Evolutionary conservation across 768 basidiomycete genomes (phyloP).

Genomic region (Boletus pseudopeckii): DNA sequence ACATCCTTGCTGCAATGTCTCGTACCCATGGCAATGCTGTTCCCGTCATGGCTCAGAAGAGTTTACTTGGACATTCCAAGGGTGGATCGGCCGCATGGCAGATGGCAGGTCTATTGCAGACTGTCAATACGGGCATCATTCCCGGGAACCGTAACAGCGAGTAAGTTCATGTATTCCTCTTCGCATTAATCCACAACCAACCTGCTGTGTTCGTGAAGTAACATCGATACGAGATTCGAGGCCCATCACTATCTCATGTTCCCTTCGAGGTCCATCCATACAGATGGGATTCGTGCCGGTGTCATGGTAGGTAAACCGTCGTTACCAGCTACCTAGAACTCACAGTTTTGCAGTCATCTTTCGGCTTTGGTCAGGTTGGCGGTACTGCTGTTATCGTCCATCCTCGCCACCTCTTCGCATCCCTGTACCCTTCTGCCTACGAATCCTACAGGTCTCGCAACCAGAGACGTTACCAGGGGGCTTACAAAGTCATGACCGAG

Average conservation of each 20-base stretch:
- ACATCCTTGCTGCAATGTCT: conserved; percentile 82
- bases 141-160: conserved; percentile 97
- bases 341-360: conserved; percentile 62
- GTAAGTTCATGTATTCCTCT: conserved; percentile 46
- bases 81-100: conserved; percentile 99
- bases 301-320: conserved; percentile 61
- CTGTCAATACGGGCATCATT: conserved; percentile 78
- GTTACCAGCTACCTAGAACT: not conserved
- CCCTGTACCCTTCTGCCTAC: conserved; percentile 75
- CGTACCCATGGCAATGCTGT: conserved; percentile 96
- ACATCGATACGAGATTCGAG: conserved; percentile 90
- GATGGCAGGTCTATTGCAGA: conserved; percentile 87
- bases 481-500: conserved; percentile 90
- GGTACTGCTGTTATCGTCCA: conserved; percentile 86
- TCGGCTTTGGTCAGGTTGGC: conserved; percentile 98
- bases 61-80: conserved; percentile 94
- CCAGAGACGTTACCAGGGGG: conserved; percentile 59
- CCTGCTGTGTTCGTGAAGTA: conserved; percentile 43
- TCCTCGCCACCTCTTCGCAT: conserved; percentile 86
- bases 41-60: conserved; percentile 97
- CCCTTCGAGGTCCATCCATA: conserved; percentile 95
- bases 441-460: conserved; percentile 73
- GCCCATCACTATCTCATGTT: conserved; percentile 90
- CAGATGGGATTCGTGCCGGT: conserved; percentile 86
- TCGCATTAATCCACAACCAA: not conserved